Conservation (phyloP, 495 filamentous ascomycete genomes). For the Neurospora cerealis region DNA sequence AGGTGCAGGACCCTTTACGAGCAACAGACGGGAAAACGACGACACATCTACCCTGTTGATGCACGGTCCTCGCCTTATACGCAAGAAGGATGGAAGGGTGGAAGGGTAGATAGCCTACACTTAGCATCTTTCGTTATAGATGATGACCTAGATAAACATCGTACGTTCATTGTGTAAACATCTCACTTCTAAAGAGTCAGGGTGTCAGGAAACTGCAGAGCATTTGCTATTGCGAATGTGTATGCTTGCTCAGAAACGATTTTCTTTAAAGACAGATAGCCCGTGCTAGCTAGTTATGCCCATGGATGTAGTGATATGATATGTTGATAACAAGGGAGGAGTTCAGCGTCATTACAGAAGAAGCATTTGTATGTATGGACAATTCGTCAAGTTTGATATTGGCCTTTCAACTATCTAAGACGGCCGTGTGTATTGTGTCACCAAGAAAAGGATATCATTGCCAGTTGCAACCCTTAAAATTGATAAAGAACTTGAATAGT, state of each 20-base stretch:
- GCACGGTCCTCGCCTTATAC: background rate
- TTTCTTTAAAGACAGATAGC: no score
- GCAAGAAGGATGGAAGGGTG: background rate
- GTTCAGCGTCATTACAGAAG: background rate
- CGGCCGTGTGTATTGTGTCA: background rate
- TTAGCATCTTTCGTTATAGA: background rate
- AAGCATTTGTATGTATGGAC: background rate
- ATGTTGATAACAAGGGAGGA: no score
- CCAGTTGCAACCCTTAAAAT: background rate
- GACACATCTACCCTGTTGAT: background rate
- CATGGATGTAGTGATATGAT: no score
- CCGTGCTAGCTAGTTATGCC: no score
- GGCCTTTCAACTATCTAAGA: background rate
- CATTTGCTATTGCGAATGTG: no score
- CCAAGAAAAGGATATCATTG: background rate
- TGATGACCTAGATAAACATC: background rate
- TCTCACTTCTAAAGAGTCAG: no score
- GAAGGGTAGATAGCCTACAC: background rate
- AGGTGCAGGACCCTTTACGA: background rate
- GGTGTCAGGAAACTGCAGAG: no score
- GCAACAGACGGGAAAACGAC: background rate
- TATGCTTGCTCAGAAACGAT: no score
- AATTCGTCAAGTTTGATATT: background rate
- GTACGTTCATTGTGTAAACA: no score
- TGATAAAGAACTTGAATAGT: background rate